Base-by-base conservation (phyloP, 176 grass and related monocot genomes). In the Zizania latifolia region DNA sequence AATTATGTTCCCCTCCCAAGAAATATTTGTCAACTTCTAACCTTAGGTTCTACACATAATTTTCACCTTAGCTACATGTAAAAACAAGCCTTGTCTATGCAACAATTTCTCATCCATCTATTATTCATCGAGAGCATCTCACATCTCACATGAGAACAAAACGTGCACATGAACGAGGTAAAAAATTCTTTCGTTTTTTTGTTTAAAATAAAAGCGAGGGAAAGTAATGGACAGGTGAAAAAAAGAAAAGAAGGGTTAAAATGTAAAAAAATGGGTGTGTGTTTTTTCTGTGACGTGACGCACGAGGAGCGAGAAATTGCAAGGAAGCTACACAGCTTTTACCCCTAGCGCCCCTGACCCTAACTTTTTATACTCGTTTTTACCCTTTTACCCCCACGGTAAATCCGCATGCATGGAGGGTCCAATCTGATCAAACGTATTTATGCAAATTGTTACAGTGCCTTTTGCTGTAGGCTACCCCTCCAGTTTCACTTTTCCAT, bases 251-350 rank as follows among this genome's bases (percentile, higher is more conserved):
- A n/a, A n/a, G 48, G 13, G 21, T 35, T 29, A 35, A 48, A 65
- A 26, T 27, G 13, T 19, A 15, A 37, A 64, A 35, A 53, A 8
- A n/a, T n/a, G n/a, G n/a, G n/a, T n/a, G 7, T 5, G 14, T 8
- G 10, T 30, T 67, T 67, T 50, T 65, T 22, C 27, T 30, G 4
- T 78, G 76, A 78, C 48, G 55, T 57, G 62, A 57, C 63, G 17
- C 31, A 22, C 48, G n/a, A n/a, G n/a, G 26, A 37, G 62, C 12
- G 31, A 68, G 24, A 43, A 68, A 41, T 68, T 23, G 24, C 34
- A 31, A 48, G 19, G 76, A 54, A 38, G 10, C 17, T 4, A 22
- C 6, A 41, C 16, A 4, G 4, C 9, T 39, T 26, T 77, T 35
- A 6, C n/a, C 55, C 29, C 2, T 1, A 5, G 8, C 2, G 1